A percentile compares a stretch with the other conserved stretches of the same genome.
These are phyloP conservation scores for Skeletonema tropicum DNA, from an alignment of 108 stramenopile genomes.

Conservation along the genomic window DNA sequence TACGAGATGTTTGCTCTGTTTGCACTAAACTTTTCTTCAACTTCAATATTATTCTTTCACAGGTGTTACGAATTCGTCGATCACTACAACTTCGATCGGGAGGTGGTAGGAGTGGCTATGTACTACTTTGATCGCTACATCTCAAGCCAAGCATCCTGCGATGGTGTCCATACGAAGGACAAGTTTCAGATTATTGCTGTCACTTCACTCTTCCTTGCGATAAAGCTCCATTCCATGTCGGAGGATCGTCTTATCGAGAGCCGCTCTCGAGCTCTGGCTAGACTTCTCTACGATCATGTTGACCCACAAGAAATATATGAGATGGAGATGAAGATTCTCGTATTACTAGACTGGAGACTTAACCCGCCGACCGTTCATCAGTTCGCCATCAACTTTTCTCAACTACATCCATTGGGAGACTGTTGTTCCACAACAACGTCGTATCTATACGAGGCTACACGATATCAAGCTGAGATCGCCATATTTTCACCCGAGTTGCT, in stretches of 20 bases:
- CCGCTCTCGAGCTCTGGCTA: neutral
- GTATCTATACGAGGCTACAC: constrained; percentile 22
- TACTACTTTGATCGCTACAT: constrained; percentile 63
- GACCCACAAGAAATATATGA: constrained; percentile 39
- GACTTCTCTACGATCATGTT: neutral
- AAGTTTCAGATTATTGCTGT: constrained; percentile 69
- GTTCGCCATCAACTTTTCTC: constrained; percentile 10
- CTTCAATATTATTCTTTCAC: neutral
- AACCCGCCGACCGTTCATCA: constrained; percentile 29
- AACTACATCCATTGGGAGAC: constrained; percentile 11
- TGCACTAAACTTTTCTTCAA: neutral
- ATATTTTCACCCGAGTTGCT: constrained; percentile 16
- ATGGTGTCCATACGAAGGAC: constrained; percentile 16
- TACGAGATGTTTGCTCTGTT: neutral
- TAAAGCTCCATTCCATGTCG: constrained; percentile 59
- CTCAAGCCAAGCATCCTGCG: constrained; percentile 22
- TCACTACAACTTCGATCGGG: constrained; percentile 68
- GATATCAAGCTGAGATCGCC: constrained; percentile 22
- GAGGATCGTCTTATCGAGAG: neutral
- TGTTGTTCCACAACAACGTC: neutral
- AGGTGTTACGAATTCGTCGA: constrained; percentile 48
- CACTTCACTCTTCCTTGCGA: constrained; percentile 70
- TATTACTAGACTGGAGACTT: constrained; percentile 9
- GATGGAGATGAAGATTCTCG: constrained; percentile 18
- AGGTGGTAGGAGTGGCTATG: constrained; percentile 63